Conservation (phyloP, 176 grass and related monocot genomes). For the Zoysia japonica region DNA sequence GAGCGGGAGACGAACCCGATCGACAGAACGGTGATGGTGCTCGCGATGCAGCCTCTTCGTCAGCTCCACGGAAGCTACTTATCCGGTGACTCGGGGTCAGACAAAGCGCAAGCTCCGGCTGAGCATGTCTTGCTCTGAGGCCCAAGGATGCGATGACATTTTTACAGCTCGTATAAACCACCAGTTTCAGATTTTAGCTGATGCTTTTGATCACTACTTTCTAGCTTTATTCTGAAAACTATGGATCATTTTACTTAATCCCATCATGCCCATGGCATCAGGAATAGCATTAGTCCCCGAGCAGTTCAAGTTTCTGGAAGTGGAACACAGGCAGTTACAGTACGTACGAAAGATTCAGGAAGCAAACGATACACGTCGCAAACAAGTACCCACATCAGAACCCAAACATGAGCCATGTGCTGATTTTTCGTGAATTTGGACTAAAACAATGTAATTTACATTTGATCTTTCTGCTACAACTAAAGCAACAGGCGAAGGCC, state of each 20-base stretch:
- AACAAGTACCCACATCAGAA: not conserved
- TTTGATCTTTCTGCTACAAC: constrained; percentile 62
- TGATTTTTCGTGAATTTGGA: constrained; percentile 31
- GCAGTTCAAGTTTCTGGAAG: not conserved
- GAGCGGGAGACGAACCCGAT: constrained; percentile 61
- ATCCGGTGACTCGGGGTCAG: not conserved
- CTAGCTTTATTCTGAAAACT: not conserved
- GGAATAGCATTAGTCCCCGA: no score
- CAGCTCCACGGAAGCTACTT: not conserved
- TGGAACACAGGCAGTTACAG: not conserved
- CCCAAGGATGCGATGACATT: not conserved
- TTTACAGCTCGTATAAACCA: not conserved
- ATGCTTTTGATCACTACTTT: not conserved
- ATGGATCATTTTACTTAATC: not conserved
- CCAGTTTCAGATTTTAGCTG: no score
- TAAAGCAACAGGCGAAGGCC: constrained; percentile 42
- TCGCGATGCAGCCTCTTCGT: constrained; percentile 39
- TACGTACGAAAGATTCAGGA: no score
- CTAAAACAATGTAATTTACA: constrained; percentile 59
- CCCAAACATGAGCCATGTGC: not conserved
- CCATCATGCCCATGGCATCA: no score
- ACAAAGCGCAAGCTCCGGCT: no score
- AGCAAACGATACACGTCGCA: not conserved
- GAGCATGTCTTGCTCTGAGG: not conserved
- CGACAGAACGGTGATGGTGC: constrained; percentile 62